A percentile compares a stretch with the other conserved stretches of the same genome.
Conservation (phyloP, 2,329 filamentous ascomycete species). For the Nothophoma quercina region DNA sequence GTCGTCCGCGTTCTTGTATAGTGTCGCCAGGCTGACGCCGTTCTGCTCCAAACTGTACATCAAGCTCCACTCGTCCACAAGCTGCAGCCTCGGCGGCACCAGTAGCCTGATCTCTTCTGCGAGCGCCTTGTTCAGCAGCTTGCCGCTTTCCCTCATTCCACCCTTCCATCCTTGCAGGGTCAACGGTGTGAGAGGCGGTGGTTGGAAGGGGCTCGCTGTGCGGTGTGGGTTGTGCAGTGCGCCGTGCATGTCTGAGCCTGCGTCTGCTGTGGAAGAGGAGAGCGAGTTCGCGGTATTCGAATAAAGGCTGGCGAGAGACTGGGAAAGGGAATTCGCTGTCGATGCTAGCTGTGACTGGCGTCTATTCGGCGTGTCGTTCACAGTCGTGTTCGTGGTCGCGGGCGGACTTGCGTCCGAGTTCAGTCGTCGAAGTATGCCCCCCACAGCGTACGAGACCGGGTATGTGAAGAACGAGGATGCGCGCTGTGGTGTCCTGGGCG, state of each 20-base stretch:
- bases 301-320: constrained; percentile 50
- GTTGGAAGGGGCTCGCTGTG: constrained; percentile 80
- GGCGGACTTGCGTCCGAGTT: constrained; percentile 50
- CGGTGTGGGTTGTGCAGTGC: constrained; percentile 69
- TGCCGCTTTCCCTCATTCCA: constrained; percentile 66
- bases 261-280: constrained; percentile 9
- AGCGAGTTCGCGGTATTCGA: constrained; percentile 40
- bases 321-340: constrained; percentile 34
- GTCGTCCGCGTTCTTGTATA: constrained; percentile 80
- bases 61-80: constrained; percentile 85
- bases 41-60: constrained; percentile 92
- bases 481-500: constrained; percentile 26
- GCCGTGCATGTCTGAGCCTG: constrained; percentile 58
- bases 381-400: constrained; percentile 17
- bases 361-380: constrained; percentile 5
- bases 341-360: constrained; percentile 31
- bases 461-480: constrained; percentile 58
- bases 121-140: constrained; percentile 74
- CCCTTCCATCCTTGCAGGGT: constrained; percentile 71
- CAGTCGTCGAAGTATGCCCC: constrained; percentile 57
- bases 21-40: constrained; percentile 82
- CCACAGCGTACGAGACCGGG: constrained; percentile 58
- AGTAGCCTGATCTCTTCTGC: constrained; percentile 94
- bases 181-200: constrained; percentile 86
- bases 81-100: constrained; percentile 83